Percentiles rank a stretch among this genome's conserved stretches.
phyloP scores from a whole-genome alignment of 805 yeast genomes.

The Candida dajiaensis region DNA sequence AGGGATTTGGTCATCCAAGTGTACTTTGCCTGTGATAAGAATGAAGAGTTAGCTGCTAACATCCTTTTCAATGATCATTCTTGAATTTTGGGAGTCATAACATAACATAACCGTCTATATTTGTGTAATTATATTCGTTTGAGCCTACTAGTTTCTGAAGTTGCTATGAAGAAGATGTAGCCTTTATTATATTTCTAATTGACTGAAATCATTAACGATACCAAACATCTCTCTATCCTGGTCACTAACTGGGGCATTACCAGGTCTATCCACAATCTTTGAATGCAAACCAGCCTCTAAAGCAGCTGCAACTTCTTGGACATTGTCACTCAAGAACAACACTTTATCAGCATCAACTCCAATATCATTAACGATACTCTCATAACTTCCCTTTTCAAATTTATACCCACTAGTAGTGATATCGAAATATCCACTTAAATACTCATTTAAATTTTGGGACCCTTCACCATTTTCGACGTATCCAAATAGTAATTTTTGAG shows the following conservation, averaged over 20 bases:
- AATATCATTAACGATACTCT: conserved; percentile 42
- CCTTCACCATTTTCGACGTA: conserved; percentile 43
- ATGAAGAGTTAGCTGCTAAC: conserved; percentile 95
- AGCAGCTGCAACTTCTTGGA: conserved; percentile 74
- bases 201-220: conserved; percentile 26
- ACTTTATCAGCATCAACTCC: conserved; percentile 29
- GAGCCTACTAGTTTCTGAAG: not conserved
- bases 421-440: conserved; percentile 69
- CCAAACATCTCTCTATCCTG: conserved; percentile 26
- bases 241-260: conserved; percentile 50
- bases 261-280: conserved; percentile 62
- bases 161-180: not conserved
- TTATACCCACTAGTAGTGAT: conserved; percentile 81
- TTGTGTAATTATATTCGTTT: not conserved
- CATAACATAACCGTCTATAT: not conserved
- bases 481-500: conserved; percentile 73
- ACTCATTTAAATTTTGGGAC: conserved; percentile 43
- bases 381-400: conserved; percentile 50
- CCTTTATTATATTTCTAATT: conserved; percentile 13
- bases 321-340: conserved; percentile 76
- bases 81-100: conserved; percentile 15
- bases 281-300: conserved; percentile 53
- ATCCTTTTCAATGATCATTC: conserved; percentile 64
- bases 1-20: conserved; percentile 85
- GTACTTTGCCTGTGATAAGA: conserved; percentile 95